Base-by-base conservation (phyloP, 2,329 filamentous ascomycete species). In the Fonsecaea erecta region DNA sequence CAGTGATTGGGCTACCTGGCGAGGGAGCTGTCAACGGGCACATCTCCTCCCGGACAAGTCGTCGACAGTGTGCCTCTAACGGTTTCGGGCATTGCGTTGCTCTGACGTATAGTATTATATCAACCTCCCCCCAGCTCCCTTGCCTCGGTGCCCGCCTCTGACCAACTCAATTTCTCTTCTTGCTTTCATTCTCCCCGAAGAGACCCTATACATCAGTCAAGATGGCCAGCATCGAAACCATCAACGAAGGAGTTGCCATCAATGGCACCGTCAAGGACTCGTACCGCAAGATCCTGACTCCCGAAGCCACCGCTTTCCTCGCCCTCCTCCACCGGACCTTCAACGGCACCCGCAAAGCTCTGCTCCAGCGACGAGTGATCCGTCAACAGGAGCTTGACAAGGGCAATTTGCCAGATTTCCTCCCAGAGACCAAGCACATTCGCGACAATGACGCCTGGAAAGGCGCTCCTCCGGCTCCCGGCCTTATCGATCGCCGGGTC, bases 251-350 rank as follows among this genome's bases (percentile, higher is more conserved):
- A 80, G 93, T 97, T 75, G 87, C 88, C 80, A 87, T 98, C 84
- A 88, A 92, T 74, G 94, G 92, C 75, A 80, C 86, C 68, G 82
- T 98, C 76, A 88, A 88, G 75, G 88, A 94, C 65, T 83, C 89
- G 73, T 90, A 93, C 78, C 88, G 88, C 82, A 94, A 96, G 85
- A 96, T 99, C 77, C 86, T 98, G 71, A 97, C 88, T 69, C 94
- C 93, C 73, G 87, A 96, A 71, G 94, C 94, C 62, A 88, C 92
- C 70, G 90, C 92, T 69, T 99, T 98, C 84, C 87, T 99, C 67
- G 91, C 94, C 40, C 89, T 97, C 70, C 87, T 99, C 74, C 95
- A 99, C 83, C 90, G 94, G 76, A 92, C 93, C 70, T 98, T 98
- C 86, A 96, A 98, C 79, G 82, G 79, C 70, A 94, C 90, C 62